Evolutionary conservation across 169 alveolate species (phyloP).

Genomic region (Eimeria sp.): DNA sequence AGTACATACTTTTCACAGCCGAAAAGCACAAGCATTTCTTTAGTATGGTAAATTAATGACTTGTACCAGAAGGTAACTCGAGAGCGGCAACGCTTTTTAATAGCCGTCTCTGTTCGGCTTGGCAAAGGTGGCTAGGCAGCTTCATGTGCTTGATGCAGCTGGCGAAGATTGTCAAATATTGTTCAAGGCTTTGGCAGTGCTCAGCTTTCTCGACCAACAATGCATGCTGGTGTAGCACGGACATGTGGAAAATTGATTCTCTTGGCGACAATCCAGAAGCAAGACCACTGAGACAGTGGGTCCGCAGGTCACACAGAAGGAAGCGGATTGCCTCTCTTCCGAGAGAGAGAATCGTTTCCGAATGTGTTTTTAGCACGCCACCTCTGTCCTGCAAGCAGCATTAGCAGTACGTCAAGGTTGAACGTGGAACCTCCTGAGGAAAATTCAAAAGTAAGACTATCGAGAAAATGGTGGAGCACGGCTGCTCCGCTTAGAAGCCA

Average conservation of each 20-base stretch:
- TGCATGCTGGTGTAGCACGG: slow-evolving; percentile 66
- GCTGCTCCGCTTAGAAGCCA: not conserved
- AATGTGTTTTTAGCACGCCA: not conserved
- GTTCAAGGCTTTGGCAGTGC: slow-evolving; percentile 75
- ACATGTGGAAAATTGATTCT: slow-evolving; percentile 29
- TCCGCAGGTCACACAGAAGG: slow-evolving; percentile 69
- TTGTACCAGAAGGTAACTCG: not conserved
- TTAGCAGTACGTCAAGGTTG: not conserved
- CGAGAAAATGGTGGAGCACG: not conserved
- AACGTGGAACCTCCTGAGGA: not conserved
- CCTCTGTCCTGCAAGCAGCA: slow-evolving; percentile 32
- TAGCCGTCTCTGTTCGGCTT: slow-evolving; percentile 76
- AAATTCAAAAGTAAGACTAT: not conserved
- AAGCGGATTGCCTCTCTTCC: slow-evolving; percentile 78
- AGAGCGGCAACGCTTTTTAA: slow-evolving; percentile 73
- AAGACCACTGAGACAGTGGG: slow-evolving; percentile 52
- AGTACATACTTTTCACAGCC: not conserved
- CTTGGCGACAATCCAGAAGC: slow-evolving; percentile 62
- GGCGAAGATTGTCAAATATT: slow-evolving; percentile 66
- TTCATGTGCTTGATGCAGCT: slow-evolving; percentile 80
- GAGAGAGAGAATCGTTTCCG: slow-evolving; percentile 48
- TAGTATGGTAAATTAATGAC: not conserved
- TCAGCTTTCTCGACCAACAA: slow-evolving; percentile 70
- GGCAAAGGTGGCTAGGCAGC: slow-evolving; percentile 76
- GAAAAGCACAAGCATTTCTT: not conserved